A percentile compares a stretch with the other conserved stretches of the same genome.
phyloP scores from a whole-genome alignment of 2,329 filamentous ascomycete genomes.

The Microdochium trichocladiopsis region DNA sequence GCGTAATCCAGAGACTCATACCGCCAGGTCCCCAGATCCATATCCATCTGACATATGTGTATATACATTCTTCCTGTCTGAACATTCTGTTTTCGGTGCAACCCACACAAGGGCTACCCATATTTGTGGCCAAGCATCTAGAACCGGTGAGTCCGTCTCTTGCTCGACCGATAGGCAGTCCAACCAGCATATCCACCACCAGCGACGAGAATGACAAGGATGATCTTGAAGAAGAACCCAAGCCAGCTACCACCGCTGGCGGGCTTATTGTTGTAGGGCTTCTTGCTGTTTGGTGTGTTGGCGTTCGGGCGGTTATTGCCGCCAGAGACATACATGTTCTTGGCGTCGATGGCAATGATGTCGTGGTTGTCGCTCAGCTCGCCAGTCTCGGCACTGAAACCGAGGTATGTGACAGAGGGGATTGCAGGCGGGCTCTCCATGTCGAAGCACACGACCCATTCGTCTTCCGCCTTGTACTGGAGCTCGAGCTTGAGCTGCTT shows the following conservation, averaged over 20 bases:
- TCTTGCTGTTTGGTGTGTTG: slow-evolving; percentile 27
- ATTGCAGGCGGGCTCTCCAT: slow-evolving; percentile 64
- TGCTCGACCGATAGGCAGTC: slow-evolving; percentile 70
- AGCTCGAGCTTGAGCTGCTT: slow-evolving; percentile 84
- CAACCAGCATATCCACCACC: slow-evolving; percentile 79
- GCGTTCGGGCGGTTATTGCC: slow-evolving; percentile 36
- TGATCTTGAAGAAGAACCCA: slow-evolving; percentile 70
- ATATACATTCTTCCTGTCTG: neutral
- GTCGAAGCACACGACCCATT: slow-evolving; percentile 89
- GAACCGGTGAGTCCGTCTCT: slow-evolving; percentile 51
- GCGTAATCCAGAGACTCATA: neutral
- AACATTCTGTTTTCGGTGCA: neutral
- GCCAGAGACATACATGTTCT: slow-evolving; percentile 73
- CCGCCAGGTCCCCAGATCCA: neutral
- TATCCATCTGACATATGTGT: neutral
- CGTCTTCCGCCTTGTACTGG: slow-evolving; percentile 84
- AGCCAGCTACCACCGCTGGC: slow-evolving; percentile 46
- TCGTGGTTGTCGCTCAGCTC: slow-evolving; percentile 98
- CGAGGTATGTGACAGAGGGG: slow-evolving; percentile 68
- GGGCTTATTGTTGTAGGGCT: slow-evolving; percentile 29
- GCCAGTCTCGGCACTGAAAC: slow-evolving; percentile 83
- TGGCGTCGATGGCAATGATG: slow-evolving; percentile 78
- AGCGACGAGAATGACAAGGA: slow-evolving; percentile 64
- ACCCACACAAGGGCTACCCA: neutral
- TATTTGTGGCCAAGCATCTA: slow-evolving; percentile 18